Evolutionary conservation across 176 grass and related monocot species (phyloP).

Genomic region (Hyparrhenia diplandra): DNA sequence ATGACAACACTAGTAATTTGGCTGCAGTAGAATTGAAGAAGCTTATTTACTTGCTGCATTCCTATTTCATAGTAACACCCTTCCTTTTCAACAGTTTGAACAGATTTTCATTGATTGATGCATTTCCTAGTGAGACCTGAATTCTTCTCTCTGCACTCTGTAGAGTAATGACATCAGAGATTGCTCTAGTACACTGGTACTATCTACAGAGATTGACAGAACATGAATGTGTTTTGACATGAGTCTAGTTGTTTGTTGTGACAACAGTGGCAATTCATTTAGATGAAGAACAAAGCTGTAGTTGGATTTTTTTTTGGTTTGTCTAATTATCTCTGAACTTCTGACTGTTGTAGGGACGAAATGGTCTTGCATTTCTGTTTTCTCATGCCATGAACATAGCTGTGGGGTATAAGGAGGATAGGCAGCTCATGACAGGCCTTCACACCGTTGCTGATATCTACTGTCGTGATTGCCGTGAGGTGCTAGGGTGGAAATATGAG

Average conservation of each 20-base stretch:
- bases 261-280: neutral
- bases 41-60: neutral
- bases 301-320: neutral
- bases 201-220: neutral
- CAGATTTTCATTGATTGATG: neutral
- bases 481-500: constrained; percentile 81
- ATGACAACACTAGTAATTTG: neutral
- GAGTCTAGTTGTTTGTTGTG: neutral
- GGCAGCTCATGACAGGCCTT: constrained; percentile 58
- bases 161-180: too few relatives aligned
- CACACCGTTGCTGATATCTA: constrained; percentile 71
- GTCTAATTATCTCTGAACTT: neutral
- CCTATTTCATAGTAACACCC: neutral
- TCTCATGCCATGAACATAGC: constrained; percentile 82
- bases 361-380: constrained; percentile 61
- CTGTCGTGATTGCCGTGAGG: constrained; percentile 60
- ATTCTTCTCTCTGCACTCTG: too few relatives aligned
- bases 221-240: neutral
- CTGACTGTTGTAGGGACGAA: constrained; percentile 44
- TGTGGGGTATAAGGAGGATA: constrained; percentile 58
- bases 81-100: neutral
- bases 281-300: neutral
- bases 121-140: neutral
- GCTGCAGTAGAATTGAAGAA: neutral
- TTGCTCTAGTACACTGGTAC: too few relatives aligned